Conservation (phyloP, 352 stramenopile species). For the Phytopythium cucurbitacearum region DNA sequence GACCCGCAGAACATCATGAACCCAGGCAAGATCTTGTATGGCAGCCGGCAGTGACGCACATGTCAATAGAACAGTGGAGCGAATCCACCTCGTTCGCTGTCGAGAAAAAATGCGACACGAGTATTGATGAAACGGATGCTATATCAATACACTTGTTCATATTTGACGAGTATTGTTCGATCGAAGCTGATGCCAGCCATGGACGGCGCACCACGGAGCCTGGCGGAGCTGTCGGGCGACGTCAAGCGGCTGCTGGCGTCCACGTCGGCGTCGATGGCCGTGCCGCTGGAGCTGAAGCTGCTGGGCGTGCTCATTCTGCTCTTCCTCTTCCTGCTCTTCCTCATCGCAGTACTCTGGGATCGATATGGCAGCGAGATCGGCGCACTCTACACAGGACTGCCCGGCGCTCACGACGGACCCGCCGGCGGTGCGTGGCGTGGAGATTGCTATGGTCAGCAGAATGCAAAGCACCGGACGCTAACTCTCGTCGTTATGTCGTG, state of each 20-base stretch:
- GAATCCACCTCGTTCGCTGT: no score
- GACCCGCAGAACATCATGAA: conserved; percentile 97
- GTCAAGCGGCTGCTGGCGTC: conserved; percentile 25
- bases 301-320: conserved; percentile 56
- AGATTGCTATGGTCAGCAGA: not conserved
- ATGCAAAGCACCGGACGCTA: not conserved
- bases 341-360: conserved; percentile 81
- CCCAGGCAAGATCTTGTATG: conserved; percentile 95
- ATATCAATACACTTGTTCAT: no score
- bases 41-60: conserved; percentile 1
- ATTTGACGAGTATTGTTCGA: not conserved
- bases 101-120: no score
- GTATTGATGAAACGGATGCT: no score
- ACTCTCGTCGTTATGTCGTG: conserved; percentile 1
- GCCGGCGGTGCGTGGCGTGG: conserved; percentile 17
- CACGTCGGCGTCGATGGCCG: conserved; percentile 22
- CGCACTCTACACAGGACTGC: conserved; percentile 60
- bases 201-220: conserved; percentile 7
- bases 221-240: conserved; percentile 20
- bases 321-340: conserved; percentile 78
- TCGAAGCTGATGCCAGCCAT: conserved; percentile 14
- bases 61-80: no score
- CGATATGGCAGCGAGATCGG: conserved; percentile 81
- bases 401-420: conserved; percentile 14
- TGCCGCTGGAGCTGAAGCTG: conserved; percentile 67